phyloP scores from a whole-genome alignment of 768 basidiomycete species.

The Strobilomyces dryophilus region DNA sequence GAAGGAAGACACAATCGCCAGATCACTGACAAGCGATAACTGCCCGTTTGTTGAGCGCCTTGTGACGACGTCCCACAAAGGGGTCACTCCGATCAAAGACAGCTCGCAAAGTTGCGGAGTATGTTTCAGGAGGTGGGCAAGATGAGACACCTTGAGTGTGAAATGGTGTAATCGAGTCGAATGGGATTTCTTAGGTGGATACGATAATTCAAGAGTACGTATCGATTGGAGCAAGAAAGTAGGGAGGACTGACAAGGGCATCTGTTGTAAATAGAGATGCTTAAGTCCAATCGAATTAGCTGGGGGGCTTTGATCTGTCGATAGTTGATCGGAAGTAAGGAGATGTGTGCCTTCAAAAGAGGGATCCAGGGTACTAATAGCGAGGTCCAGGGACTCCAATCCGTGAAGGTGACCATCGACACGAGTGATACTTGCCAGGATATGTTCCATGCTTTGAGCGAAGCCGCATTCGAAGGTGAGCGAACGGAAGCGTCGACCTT shows the following conservation, averaged over 20 bases:
- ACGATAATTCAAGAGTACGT: slow-evolving; percentile 40
- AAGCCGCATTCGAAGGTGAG: slow-evolving; percentile 33
- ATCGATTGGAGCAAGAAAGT: slow-evolving; percentile 36
- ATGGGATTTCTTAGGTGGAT: slow-evolving; percentile 28
- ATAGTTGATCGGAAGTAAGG: slow-evolving; percentile 18
- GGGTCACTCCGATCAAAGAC: slow-evolving; percentile 39
- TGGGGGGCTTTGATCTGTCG: slow-evolving; percentile 2
- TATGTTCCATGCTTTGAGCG: slow-evolving; percentile 26
- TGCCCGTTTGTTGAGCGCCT: slow-evolving; percentile 11
- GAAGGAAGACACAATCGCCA: slow-evolving; percentile 19
- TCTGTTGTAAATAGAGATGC: slow-evolving; percentile 39
- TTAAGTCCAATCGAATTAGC: slow-evolving; percentile 13
- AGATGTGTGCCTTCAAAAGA: slow-evolving; percentile 27
- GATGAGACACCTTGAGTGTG: slow-evolving; percentile 37
- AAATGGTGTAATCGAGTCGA: slow-evolving; percentile 25
- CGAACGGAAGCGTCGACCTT: slow-evolving; percentile 29
- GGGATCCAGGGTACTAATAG: slow-evolving; percentile 22
- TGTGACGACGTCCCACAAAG: slow-evolving; percentile 34
- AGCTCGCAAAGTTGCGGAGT: slow-evolving; percentile 42
- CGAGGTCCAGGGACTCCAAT: slow-evolving; percentile 30
- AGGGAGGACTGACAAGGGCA: slow-evolving; percentile 39
- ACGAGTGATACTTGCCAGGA: slow-evolving; percentile 21
- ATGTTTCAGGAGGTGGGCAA: slow-evolving; percentile 34
- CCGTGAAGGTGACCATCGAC: slow-evolving; percentile 15
- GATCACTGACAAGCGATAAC: slow-evolving; percentile 4